Evolutionary conservation across 495 filamentous ascomycete genomes (phyloP), one percentile per base, ranked within the genome.

Genomic region (Hypoxylon lenormandii): DNA sequence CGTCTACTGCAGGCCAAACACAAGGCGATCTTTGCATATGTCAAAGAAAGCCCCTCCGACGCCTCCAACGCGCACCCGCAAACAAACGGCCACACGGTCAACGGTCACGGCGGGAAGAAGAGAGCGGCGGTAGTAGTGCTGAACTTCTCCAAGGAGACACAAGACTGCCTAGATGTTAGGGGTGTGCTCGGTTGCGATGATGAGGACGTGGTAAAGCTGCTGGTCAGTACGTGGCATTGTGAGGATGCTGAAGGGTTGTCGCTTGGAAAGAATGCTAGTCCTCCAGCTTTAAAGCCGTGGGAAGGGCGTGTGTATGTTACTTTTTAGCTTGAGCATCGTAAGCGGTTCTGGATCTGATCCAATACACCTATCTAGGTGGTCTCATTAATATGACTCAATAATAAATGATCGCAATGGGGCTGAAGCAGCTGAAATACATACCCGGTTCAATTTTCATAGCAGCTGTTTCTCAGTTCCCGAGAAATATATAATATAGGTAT

Each of bases 11-110:
- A 77, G 49, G 67, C 67, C 11, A 72, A 77, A 7, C 68, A 80
- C 30, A 71, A 80, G 38, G 59, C 77, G 37, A 77, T 80, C 23
- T 82, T 84, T 64, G 76, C 81, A n/a, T 83, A 81, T 62, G 74
- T 69, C 1, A 83, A 83, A 67, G 78, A 50, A 40, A 58, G 48
- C 19, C 33, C 36, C 4, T 45, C 30, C 7, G 30, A 45, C 0
- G 64, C 45, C 15, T 59, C 61, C 1, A 37, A 65, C 49, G n/a
- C 33, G 4, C 33, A 51, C 36, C 33, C 38, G 18, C 45, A 36
- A 13, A 48, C 28, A 1, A 63, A 69, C 40, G 59, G 40, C 2
- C 8, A 55, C 28, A 22, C 13, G 8, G 3, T 2, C n/a, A 7
- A 43, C 8, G 30, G 42, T 4, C 5, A 28, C 7, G 12, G 4